Conservation (phyloP, 2,329 filamentous ascomycete genomes). For the Aspergillus thermomutatus region DNA sequence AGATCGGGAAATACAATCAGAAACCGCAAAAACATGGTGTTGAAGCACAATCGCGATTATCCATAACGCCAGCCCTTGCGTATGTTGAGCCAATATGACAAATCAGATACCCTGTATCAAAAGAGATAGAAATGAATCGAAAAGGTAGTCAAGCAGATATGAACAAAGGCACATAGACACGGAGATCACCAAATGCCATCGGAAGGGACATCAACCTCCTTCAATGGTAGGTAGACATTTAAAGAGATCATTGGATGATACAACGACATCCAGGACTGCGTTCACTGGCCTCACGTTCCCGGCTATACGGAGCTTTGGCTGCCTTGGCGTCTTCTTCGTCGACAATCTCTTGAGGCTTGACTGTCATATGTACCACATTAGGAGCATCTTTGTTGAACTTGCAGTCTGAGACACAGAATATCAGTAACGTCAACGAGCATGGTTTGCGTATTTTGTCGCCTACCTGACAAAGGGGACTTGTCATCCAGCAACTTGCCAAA, state of each 20-base stretch:
- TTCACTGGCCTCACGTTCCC: conserved; percentile 54
- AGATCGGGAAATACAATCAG: background rate
- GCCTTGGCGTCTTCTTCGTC: conserved; percentile 75
- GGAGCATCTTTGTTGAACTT: conserved; percentile 70
- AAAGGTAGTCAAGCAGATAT: background rate
- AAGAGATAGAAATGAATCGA: background rate
- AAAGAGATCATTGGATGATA: conserved; percentile 52
- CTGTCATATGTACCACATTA: conserved; percentile 93
- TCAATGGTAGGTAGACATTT: background rate
- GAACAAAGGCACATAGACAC: background rate
- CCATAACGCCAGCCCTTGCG: conserved; percentile 5
- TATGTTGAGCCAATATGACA: background rate
- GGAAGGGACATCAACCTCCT: background rate
- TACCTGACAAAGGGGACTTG: conserved; percentile 80
- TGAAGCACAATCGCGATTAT: background rate
- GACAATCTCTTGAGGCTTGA: conserved; percentile 78
- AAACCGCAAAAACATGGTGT: background rate
- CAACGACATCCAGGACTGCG: conserved; percentile 61
- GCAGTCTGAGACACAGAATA: conserved; percentile 57
- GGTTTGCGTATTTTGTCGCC: conserved; percentile 26
- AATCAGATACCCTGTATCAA: conserved; percentile 1
- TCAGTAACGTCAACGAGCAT: conserved; percentile 3
- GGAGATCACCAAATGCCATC: background rate
- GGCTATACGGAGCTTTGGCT: conserved; percentile 51
- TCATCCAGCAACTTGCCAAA: conserved; percentile 90